A percentile compares a stretch with the other conserved stretches of the same genome.
Conservation (phyloP, 495 filamentous ascomycete genomes). For the Neurospora sp. region DNA sequence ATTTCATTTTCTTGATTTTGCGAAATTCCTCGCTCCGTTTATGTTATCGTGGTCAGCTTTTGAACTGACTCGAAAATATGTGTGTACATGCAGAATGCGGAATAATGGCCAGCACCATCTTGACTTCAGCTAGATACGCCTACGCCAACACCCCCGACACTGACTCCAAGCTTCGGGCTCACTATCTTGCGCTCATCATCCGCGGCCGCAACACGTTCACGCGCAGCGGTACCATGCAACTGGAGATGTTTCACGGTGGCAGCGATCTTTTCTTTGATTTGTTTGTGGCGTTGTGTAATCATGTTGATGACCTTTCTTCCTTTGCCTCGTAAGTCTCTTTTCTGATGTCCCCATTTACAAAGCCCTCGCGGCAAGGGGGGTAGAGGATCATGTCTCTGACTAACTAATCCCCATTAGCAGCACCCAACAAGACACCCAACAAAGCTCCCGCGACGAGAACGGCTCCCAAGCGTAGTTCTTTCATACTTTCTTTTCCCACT, state of each 20-base stretch:
- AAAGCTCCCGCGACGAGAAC: background rate
- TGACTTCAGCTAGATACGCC: conserved; percentile 72
- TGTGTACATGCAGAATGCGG: conserved; percentile 46
- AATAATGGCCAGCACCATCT: conserved; percentile 74
- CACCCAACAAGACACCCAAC: background rate
- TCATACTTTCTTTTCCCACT: background rate
- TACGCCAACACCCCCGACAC: conserved; percentile 83
- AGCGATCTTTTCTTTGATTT: conserved; percentile 80
- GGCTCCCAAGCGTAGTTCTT: background rate
- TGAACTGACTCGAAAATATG: background rate
- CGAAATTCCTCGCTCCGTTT: background rate
- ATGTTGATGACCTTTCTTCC: conserved; percentile 57
- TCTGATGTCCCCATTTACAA: too few relatives aligned
- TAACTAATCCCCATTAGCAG: background rate
- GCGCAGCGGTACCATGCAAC: conserved; percentile 91
- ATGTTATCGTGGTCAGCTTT: background rate
- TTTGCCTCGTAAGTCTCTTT: conserved; percentile 31
- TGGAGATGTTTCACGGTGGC: conserved; percentile 82
- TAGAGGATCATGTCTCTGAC: background rate
- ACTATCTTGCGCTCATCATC: conserved; percentile 89
- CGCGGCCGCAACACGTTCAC: conserved; percentile 78
- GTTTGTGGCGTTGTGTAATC: conserved; percentile 88
- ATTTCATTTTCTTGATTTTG: too few relatives aligned
- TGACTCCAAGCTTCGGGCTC: conserved; percentile 79
- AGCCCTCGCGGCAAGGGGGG: background rate